Evolutionary conservation across 208 protist genomes (phyloP), one percentile per base, ranked within the genome.

Genomic region (Tritrichomonas musculus): DNA sequence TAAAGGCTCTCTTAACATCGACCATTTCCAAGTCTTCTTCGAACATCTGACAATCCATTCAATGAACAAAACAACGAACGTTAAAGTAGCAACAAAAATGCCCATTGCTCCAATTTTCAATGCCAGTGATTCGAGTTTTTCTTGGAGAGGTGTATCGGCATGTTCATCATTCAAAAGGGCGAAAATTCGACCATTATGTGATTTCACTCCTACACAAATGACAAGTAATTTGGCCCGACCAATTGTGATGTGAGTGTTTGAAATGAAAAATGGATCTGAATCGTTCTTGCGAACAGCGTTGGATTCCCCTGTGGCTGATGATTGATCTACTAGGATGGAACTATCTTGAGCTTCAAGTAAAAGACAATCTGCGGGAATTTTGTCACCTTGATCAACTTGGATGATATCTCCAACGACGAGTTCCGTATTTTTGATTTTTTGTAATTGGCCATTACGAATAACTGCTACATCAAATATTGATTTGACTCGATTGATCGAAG

Each of bases 41-140:
- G 25, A 39, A 47, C 30, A 11, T 36, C 17, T n/a, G 33, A 36
- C 9, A 36, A 72, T 57, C 64, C 93, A 92, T 33, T 13, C 3
- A 92, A 44, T 41, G 11, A 92, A 1, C 3, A 93, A 5, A 22
- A 41, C 44, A 65, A 94, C 94, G n/a, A 94, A 94, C 3, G 92
- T 39, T 14, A 94, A 50, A n/a, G 73, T 20, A 17, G 93, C 64
- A n/a, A 77, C 92, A 39, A 27, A n/a, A 20, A 93, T 17, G 17
- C 93, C 93, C 27, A 82, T 44, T 33, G 3, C 14, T 2, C 93
- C 93, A 20, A 88, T 92, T 44, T 53, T 8, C 39, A 9, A 2
- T 33, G 82, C 93, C 30, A 92, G 36, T n/a, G 13, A 13, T 47
- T 94, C 39, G 5, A 94, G 30, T 14, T 92, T 69, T 57, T 49